Conservation (phyloP, 2,329 filamentous ascomycete genomes). For the Magnaporthiopsis incrustans region DNA sequence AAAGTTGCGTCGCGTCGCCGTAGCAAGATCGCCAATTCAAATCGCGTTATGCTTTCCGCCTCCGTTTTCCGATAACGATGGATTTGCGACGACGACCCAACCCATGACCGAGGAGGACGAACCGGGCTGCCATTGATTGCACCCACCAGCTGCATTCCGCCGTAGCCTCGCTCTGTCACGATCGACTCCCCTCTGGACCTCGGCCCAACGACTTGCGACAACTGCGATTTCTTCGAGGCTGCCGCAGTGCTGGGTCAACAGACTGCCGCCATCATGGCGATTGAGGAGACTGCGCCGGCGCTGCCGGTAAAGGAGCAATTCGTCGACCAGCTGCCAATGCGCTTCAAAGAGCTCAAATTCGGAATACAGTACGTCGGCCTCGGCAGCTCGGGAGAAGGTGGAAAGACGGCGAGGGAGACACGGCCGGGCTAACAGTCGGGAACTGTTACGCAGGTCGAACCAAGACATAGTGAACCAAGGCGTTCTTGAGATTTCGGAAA, state of each 20-base stretch:
- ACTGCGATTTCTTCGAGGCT: not conserved
- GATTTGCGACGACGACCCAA: not conserved
- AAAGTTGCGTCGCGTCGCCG: not conserved
- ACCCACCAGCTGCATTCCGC: not conserved
- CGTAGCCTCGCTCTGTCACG: not conserved
- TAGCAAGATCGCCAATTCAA: not conserved
- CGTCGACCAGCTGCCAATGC: constrained; percentile 79
- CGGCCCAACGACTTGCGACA: not conserved
- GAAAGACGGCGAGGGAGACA: not conserved
- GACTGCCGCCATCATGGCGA: constrained; percentile 2
- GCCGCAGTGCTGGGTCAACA: not conserved
- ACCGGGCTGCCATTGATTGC: not conserved
- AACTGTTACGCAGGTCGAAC: constrained; percentile 53
- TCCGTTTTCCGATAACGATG: not conserved
- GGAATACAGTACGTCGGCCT: constrained; percentile 64
- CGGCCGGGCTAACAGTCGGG: not conserved
- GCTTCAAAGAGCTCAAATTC: constrained; percentile 89
- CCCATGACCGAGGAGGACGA: not conserved
- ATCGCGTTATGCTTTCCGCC: not conserved
- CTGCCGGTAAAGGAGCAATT: constrained; percentile 67
- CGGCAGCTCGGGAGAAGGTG: not conserved
- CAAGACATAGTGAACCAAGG: constrained; percentile 94
- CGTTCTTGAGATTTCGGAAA: constrained; percentile 89
- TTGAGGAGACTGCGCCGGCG: constrained; percentile 1
- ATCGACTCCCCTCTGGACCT: not conserved